Conservation (phyloP, 2,329 filamentous ascomycete species). For the Trichoderma afroharzianum region DNA sequence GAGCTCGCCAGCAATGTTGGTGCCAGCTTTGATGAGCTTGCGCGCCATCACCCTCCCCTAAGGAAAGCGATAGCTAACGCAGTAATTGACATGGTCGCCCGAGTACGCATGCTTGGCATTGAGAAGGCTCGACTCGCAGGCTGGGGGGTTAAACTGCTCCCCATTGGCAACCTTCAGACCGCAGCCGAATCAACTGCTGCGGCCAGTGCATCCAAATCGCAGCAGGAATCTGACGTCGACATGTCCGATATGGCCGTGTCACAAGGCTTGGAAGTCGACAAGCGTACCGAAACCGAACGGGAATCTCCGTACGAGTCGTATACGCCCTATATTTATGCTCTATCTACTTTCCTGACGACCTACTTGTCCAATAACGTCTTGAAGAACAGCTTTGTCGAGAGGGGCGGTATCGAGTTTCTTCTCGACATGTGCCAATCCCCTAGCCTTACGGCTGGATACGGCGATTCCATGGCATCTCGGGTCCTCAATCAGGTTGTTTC, state of each 20-base stretch:
- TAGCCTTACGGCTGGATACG: conserved; percentile 62
- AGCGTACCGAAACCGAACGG: conserved; percentile 19
- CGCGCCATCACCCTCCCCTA: conserved; percentile 84
- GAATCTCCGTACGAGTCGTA: conserved; percentile 39
- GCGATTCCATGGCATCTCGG: conserved; percentile 63
- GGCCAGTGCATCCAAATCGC: conserved; percentile 37
- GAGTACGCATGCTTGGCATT: conserved; percentile 71
- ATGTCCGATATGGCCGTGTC: conserved; percentile 55
- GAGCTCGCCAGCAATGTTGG: conserved; percentile 71
- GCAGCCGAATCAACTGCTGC: conserved; percentile 36
- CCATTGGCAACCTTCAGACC: conserved; percentile 54
- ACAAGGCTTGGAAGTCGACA: conserved; percentile 19
- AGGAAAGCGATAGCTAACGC: conserved; percentile 77
- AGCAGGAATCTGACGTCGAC: conserved; percentile 53
- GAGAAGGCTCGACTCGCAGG: conserved; percentile 64
- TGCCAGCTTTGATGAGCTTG: conserved; percentile 85
- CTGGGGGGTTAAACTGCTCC: conserved; percentile 75
- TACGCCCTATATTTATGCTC: conserved; percentile 68
- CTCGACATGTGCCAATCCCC: conserved; percentile 81
- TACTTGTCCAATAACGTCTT: conserved; percentile 73
- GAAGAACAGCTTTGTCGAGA: conserved; percentile 70
- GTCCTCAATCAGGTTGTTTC: conserved; percentile 72
- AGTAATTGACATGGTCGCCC: conserved; percentile 83
- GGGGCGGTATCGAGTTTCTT: conserved; percentile 76
- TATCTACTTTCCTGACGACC: conserved; percentile 69